Evolutionary conservation across 2,329 filamentous ascomycete genomes (phyloP), one percentile per base, ranked within the genome.

Genomic region (Septoria linicola): DNA sequence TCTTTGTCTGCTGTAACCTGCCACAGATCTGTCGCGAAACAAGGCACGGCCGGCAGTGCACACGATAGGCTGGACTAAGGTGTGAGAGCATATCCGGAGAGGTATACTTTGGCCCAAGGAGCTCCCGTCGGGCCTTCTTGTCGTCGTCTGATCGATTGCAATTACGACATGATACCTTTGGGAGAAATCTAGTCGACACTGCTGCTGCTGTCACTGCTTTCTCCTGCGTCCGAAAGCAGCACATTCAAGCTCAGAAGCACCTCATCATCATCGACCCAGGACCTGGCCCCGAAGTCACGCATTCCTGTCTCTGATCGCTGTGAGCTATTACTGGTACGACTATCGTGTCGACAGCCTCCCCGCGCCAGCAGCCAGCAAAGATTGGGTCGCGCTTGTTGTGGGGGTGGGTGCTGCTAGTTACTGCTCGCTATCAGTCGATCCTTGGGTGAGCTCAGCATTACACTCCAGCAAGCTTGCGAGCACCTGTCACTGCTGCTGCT

Each of bases 401-500:
- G 32, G 34, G 43, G 23, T 27, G 23, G 20, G 17, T 32, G 20
- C 36, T 23, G 36, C 14, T 23, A 27, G 32, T 44, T 39, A 20
- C 40, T 21, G 14, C 25, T 21, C 34, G n/a, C n/a, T n/a, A n/a
- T n/a, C n/a, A n/a, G n/a, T n/a, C n/a, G n/a, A n/a, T n/a, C n/a
- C n/a, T n/a, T n/a, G n/a, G n/a, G n/a, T n/a, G n/a, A n/a, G n/a
- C n/a, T n/a, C n/a, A n/a, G n/a, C n/a, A n/a, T n/a, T n/a, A n/a
- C n/a, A 31, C 41, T 30, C 16, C 44, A 16, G 55, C 41, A n/a
- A n/a, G n/a, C n/a, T n/a, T n/a, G n/a, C 41, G 49, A 49, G 50
- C 50, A 34, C 41, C 51, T 34, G 41, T 53, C 39, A 39, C 41
- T 48, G 51, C 47, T 41, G 37, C 56, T 34, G 19, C 30, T 20